These are phyloP conservation scores for Zhuliangozyma blackwelliae DNA, from an alignment of 1,139 yeast species.

Conservation along the genomic window DNA sequence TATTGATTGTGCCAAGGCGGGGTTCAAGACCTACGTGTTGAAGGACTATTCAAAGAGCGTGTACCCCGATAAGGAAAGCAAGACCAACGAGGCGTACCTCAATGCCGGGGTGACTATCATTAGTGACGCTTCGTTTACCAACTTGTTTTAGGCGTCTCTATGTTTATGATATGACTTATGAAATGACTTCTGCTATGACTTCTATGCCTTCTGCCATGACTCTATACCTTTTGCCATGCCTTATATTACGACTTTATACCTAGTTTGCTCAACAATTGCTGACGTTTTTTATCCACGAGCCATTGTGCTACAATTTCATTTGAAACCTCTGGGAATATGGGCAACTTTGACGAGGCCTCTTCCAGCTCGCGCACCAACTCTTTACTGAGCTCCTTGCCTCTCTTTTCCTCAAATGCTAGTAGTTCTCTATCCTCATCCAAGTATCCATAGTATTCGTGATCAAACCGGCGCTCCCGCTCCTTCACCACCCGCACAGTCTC, in stretches of 20 bases:
- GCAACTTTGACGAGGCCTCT: too few species aligned
- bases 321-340: slow-evolving; percentile 5
- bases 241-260: slow-evolving; percentile 6
- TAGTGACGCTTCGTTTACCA: slow-evolving; percentile 2
- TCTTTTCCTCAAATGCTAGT: too few species aligned
- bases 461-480: slow-evolving; percentile 15
- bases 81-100: slow-evolving; percentile 26
- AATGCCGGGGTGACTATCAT: slow-evolving; percentile 26
- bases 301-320: slow-evolving; percentile 40
- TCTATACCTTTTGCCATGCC: neutral
- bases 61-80: slow-evolving; percentile 23
- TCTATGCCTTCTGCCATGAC: neutral
- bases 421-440: slow-evolving; percentile 21
- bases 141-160: neutral
- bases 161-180: neutral
- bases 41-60: slow-evolving; percentile 44
- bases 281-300: slow-evolving; percentile 43
- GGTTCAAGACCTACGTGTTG: slow-evolving; percentile 62
- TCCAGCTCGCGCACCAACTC: too few species aligned
- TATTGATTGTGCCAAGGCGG: slow-evolving; percentile 55
- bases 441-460: slow-evolving; percentile 44
- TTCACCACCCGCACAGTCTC: slow-evolving; percentile 12
- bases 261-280: slow-evolving; percentile 36
- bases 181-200: neutral
- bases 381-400: too few species aligned